A percentile compares a stretch with the other conserved stretches of the same genome.
These are phyloP conservation scores for Paracoccidioides brasiliensis DNA, from an alignment of 2,329 filamentous ascomycete genomes.

Conservation along the genomic window DNA sequence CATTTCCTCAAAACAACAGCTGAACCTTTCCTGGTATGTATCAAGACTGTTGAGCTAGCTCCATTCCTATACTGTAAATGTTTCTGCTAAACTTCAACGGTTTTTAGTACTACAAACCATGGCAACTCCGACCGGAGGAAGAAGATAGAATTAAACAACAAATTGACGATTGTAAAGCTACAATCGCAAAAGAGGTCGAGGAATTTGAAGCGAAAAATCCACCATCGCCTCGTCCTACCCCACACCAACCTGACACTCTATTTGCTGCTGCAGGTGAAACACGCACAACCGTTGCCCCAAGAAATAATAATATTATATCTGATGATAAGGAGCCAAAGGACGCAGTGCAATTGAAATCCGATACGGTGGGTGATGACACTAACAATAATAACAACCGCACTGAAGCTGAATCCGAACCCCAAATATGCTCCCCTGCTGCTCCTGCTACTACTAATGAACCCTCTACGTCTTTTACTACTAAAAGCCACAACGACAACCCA, in stretches of 20 bases:
- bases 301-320: not conserved
- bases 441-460: constrained; percentile 21
- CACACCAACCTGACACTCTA: constrained; percentile 9
- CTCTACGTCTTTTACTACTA: constrained; percentile 23
- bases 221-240: constrained; percentile 6
- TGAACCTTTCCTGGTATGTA: constrained; percentile 59
- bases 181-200: constrained; percentile 50
- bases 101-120: constrained; percentile 69
- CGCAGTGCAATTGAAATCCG: constrained; percentile 2
- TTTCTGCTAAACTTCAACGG: constrained; percentile 14
- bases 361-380: constrained; percentile 7
- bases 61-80: not conserved
- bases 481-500: not conserved
- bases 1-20: constrained; percentile 59
- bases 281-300: not conserved
- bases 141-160: constrained; percentile 59
- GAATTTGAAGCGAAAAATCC: constrained; percentile 37
- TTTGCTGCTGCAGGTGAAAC: constrained; percentile 8
- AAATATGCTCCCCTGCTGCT: constrained; percentile 12
- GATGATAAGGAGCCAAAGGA: constrained; percentile 7
- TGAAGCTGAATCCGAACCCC: not conserved
- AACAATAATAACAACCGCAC: constrained; percentile 1
- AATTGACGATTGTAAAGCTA: constrained; percentile 49
- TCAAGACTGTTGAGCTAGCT: not conserved
- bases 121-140: constrained; percentile 57